Conservation (phyloP, 768 basidiomycete genomes). For the Hypholoma fasciculare region DNA sequence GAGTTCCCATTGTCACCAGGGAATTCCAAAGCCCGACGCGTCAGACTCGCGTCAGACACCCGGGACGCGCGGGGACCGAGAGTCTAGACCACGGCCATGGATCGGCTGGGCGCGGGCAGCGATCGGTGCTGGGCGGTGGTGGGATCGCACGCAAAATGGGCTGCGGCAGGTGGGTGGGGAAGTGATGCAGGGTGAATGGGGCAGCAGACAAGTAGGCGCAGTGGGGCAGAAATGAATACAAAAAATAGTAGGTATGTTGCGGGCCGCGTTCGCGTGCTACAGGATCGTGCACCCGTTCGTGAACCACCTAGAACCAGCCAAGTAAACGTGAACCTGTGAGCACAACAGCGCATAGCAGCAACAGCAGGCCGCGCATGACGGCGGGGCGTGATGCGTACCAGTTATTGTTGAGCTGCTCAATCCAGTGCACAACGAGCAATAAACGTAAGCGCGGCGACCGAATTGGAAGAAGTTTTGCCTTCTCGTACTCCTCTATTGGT, state of each 20-base stretch:
- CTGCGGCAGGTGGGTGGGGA: too few relatives aligned
- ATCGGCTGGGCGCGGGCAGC: background rate
- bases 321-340: conserved; percentile 31
- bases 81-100: too few relatives aligned
- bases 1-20: too few relatives aligned
- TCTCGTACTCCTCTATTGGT: conserved; percentile 89
- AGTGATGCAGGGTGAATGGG: too few relatives aligned
- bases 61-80: too few relatives aligned
- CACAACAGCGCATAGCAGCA: conserved; percentile 16
- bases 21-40: background rate
- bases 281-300: conserved; percentile 65
- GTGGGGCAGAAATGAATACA: too few relatives aligned
- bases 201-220: too few relatives aligned
- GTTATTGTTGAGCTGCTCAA: conserved; percentile 64
- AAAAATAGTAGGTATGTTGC: too few relatives aligned
- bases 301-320: conserved; percentile 64
- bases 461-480: conserved; percentile 83
- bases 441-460: conserved; percentile 76
- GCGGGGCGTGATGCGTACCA: conserved; percentile 38
- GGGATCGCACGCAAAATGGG: too few relatives aligned
- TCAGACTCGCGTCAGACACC: too few relatives aligned
- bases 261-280: conserved; percentile 14
- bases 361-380: conserved; percentile 1
- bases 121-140: background rate
- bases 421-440: conserved; percentile 91